A percentile compares a stretch with the other conserved stretches of the same genome.
These are phyloP conservation scores for Pelargonium citronellum DNA, from an alignment of 441 rosid species.

Conservation along the genomic window DNA sequence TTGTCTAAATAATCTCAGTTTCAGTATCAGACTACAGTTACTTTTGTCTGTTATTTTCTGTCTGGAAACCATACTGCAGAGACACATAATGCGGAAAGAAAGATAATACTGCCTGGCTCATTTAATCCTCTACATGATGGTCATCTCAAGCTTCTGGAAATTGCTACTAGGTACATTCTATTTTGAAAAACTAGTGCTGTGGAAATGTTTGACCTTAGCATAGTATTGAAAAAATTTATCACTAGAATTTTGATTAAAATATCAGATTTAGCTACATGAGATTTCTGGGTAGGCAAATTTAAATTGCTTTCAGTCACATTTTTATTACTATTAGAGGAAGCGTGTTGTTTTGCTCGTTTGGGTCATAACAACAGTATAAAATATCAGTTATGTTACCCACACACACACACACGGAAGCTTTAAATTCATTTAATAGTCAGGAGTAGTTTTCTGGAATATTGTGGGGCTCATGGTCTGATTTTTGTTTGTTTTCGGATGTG, in stretches of 20 bases:
- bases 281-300: background rate
- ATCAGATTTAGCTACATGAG: background rate
- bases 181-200: background rate
- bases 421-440: background rate
- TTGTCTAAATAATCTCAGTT: constrained; percentile 12
- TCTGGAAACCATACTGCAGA: constrained; percentile 35
- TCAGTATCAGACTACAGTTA: background rate
- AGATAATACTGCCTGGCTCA: constrained; percentile 78
- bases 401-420: background rate
- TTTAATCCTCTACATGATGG: constrained; percentile 94
- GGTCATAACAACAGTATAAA: background rate
- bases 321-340: background rate
- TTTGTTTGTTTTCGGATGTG: background rate
- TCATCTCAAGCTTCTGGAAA: constrained; percentile 77
- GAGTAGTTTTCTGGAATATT: too few relatives aligned
- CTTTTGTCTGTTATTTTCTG: constrained; percentile 13
- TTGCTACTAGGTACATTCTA: background rate
- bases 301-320: background rate
- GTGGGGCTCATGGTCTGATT: background rate
- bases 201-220: background rate
- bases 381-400: background rate
- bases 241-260: background rate
- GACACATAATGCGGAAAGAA: constrained; percentile 46
- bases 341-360: background rate
- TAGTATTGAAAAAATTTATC: background rate